Evolutionary conservation across 352 stramenopile genomes (phyloP).

Genomic region (Pythium grandisporangium): DNA sequence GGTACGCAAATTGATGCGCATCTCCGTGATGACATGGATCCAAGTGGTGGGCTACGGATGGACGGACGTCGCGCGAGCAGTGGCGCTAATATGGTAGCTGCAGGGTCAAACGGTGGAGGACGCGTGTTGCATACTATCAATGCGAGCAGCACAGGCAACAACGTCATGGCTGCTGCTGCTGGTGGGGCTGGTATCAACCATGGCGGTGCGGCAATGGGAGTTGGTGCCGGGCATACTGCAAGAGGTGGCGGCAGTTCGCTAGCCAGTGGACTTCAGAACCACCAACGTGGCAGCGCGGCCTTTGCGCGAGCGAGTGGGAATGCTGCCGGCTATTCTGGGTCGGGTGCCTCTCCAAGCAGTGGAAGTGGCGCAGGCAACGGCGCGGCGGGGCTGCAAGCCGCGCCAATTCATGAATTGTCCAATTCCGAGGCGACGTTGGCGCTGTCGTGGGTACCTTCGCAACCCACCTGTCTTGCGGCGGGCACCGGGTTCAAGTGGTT

Average conservation of each 20-base stretch:
- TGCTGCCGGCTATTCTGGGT: conserved; percentile 3
- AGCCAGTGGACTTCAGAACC: no score
- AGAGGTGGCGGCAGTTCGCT: not conserved
- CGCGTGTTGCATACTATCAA: no score
- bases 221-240: not conserved
- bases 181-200: no score
- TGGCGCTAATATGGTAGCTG: conserved; percentile 1
- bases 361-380: not conserved
- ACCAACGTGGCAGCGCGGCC: no score
- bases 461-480: conserved; percentile 70
- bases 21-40: conserved; percentile 6
- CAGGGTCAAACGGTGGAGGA: no score
- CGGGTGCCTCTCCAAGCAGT: not conserved
- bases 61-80: not conserved
- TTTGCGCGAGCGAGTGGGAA: no score
- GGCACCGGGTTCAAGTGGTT: conserved; percentile 86
- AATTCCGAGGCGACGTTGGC: conserved; percentile 81
- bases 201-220: no score
- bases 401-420: conserved; percentile 68
- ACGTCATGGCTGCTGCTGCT: no score
- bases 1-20: conserved; percentile 10
- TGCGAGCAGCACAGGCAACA: no score
- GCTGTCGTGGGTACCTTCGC: conserved; percentile 73
- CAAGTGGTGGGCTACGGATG: not conserved
- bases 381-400: conserved; percentile 23